A percentile compares a stretch with the other conserved stretches of the same genome.
Conservation (phyloP, 2,329 filamentous ascomycete species). For the Aspergillus sp. region DNA sequence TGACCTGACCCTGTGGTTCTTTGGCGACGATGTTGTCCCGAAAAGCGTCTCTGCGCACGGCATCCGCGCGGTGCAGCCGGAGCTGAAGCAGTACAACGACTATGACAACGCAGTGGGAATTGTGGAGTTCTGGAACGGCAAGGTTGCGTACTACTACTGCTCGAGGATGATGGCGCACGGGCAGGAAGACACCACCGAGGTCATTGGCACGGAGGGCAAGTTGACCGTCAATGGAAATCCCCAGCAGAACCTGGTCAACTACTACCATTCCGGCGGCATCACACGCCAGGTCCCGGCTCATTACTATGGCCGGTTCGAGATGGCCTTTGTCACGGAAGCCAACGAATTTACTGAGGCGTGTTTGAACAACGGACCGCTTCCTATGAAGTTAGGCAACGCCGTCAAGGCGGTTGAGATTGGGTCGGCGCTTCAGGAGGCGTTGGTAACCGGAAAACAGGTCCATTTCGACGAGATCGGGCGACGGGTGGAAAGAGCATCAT, state of each 20-base stretch:
- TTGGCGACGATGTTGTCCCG: slow-evolving; percentile 44
- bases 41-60: slow-evolving; percentile 49
- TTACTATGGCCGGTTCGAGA: slow-evolving; percentile 55
- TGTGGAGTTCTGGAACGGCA: slow-evolving; percentile 54
- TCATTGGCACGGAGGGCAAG: slow-evolving; percentile 58
- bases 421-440: slow-evolving; percentile 45
- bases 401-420: slow-evolving; percentile 52
- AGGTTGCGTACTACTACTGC: slow-evolving; percentile 55
- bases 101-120: slow-evolving; percentile 55
- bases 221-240: slow-evolving; percentile 53
- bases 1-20: slow-evolving; percentile 55
- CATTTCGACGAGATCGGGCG: slow-evolving; percentile 48
- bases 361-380: slow-evolving; percentile 46
- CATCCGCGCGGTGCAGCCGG: slow-evolving; percentile 50
- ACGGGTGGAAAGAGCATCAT: slow-evolving; percentile 30
- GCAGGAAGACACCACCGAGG: slow-evolving; percentile 57
- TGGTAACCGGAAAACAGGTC: slow-evolving; percentile 46
- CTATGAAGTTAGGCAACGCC: slow-evolving; percentile 48
- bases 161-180: slow-evolving; percentile 58
- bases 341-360: slow-evolving; percentile 54
- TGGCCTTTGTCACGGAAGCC: slow-evolving; percentile 55
- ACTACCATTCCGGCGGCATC: slow-evolving; percentile 46
- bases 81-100: slow-evolving; percentile 47
- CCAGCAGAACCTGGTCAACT: slow-evolving; percentile 45
- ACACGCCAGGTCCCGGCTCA: slow-evolving; percentile 51